phyloP scores from a whole-genome alignment of 1,284 basidiomycete species.

The Cryptococcus sp. region DNA sequence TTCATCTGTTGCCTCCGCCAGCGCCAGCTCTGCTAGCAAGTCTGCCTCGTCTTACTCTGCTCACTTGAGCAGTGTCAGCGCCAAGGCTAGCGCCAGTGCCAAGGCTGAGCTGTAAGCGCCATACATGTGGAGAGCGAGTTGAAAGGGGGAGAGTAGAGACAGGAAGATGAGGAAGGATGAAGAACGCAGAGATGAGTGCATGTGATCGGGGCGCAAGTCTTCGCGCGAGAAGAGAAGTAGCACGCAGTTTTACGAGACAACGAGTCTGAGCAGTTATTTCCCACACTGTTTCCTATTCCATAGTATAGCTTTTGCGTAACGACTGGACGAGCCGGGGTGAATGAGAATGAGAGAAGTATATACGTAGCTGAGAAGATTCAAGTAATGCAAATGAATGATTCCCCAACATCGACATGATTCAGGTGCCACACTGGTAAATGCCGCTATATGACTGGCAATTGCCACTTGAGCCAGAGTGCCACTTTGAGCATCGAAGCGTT shows the following conservation, averaged over 20 bases:
- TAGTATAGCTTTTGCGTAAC: background rate
- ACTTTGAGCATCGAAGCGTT: background rate
- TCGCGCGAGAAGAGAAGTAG: background rate
- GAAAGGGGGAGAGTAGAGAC: background rate
- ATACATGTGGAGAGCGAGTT: too few relatives aligned
- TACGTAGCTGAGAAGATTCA: too few relatives aligned
- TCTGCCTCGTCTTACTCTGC: constrained; percentile 32
- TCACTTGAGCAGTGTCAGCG: constrained; percentile 33
- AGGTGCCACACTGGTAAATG: background rate
- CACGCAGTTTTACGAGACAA: background rate
- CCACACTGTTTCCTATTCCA: constrained; percentile 1
- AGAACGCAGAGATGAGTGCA: constrained; percentile 1
- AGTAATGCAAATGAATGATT: too few relatives aligned
- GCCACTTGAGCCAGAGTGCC: background rate
- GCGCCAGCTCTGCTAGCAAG: constrained; percentile 34
- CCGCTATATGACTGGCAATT: background rate
- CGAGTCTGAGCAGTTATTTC: background rate
- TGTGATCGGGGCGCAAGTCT: background rate
- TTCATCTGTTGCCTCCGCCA: constrained; percentile 26
- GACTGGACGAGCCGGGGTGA: too few relatives aligned
- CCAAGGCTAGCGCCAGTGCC: constrained; percentile 38
- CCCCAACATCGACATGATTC: too few relatives aligned
- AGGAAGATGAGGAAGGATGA: constrained; percentile 1
- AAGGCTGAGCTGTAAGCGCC: constrained; percentile 35
- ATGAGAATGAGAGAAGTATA: too few relatives aligned